Conservation (phyloP, 805 yeast species). For the Candida piceae region DNA sequence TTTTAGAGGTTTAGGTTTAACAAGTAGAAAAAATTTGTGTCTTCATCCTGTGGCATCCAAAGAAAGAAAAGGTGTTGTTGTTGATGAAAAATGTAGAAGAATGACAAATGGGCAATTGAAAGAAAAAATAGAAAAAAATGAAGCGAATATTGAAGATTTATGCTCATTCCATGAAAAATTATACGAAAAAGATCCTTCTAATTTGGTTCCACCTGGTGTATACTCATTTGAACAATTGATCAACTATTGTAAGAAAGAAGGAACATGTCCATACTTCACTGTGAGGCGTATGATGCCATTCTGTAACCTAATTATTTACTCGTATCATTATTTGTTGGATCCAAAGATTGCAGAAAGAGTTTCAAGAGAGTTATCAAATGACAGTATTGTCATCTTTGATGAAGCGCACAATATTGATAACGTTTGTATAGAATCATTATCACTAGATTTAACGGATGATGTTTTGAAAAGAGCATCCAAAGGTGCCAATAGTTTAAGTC, state of each 20-base stretch:
- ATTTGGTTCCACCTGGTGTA: constrained; percentile 87
- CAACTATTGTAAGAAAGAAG: constrained; percentile 69
- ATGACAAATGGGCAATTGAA: constrained; percentile 89
- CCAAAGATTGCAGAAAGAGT: constrained; percentile 97
- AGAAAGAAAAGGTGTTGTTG: constrained; percentile 86
- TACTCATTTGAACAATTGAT: constrained; percentile 85
- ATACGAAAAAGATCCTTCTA: constrained; percentile 79
- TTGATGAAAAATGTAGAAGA: constrained; percentile 94
- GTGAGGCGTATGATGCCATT: constrained; percentile 96
- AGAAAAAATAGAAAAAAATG: constrained; percentile 55
- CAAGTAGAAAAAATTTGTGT: constrained; percentile 92
- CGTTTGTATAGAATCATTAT: constrained; percentile 94
- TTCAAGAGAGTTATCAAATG: constrained; percentile 85
- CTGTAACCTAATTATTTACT: constrained; percentile 91
- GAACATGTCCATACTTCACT: constrained; percentile 93
- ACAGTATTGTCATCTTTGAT: constrained; percentile 90
- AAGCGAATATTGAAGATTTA: constrained; percentile 49
- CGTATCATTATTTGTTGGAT: constrained; percentile 92
- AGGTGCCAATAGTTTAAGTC: constrained; percentile 78
- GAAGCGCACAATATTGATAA: constrained; percentile 99
- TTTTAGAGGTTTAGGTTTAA: constrained; percentile 88
- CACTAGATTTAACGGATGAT: constrained; percentile 89
- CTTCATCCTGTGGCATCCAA: constrained; percentile 82
- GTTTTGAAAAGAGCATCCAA: constrained; percentile 77
- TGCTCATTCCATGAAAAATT: constrained; percentile 92